Conservation (phyloP, 2,329 filamentous ascomycete species). For the Pseudogymnoascus sp. region DNA sequence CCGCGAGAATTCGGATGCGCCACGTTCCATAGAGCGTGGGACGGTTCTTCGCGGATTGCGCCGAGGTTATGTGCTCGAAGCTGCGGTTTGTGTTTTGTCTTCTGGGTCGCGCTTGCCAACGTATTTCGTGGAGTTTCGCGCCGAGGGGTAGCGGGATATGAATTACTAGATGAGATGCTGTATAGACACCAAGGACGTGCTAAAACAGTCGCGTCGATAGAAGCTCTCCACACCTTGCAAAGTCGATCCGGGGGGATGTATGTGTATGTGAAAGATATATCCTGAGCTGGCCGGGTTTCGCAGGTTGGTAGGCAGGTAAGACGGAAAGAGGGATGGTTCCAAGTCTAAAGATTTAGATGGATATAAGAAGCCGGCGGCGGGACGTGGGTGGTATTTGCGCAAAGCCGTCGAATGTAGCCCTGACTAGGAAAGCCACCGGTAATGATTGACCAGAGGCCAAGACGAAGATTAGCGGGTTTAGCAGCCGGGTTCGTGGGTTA, state of each 20-base stretch:
- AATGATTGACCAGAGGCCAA: conserved; percentile 2
- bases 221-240: background rate
- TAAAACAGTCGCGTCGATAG: conserved; percentile 14
- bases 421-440: conserved; percentile 5
- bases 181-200: conserved; percentile 29
- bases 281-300: background rate
- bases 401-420: background rate
- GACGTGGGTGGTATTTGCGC: conserved; percentile 1
- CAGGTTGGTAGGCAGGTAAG: background rate
- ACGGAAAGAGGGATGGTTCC: background rate
- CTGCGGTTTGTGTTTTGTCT: conserved; percentile 14
- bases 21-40: conserved; percentile 45
- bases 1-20: conserved; percentile 71
- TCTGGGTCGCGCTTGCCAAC: conserved; percentile 11
- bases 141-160: conserved; percentile 8
- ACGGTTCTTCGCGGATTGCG: conserved; percentile 20
- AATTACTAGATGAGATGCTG: conserved; percentile 17
- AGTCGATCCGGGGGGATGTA: background rate
- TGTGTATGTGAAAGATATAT: background rate
- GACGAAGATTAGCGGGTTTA: conserved; percentile 2
- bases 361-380: background rate
- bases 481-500: conserved; percentile 2
- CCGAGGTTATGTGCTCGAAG: conserved; percentile 25
- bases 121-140: background rate
- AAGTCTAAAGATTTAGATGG: conserved; percentile 3